Conservation (phyloP, 108 stramenopile genomes). For the Pseudonitzschia pungens region DNA sequence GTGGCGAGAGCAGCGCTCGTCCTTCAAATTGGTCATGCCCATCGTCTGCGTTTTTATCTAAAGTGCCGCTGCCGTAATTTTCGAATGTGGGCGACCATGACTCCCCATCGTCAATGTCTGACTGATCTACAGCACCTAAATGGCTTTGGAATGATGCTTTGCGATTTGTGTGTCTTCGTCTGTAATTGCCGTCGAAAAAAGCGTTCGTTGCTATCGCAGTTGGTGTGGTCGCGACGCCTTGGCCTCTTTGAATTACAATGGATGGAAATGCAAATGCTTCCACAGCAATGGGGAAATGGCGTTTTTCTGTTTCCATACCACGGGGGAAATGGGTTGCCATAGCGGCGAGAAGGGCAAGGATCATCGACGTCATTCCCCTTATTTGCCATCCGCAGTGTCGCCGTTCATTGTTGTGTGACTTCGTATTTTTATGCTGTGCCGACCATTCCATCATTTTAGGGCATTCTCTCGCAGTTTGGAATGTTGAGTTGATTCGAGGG, state of each 20-base stretch:
- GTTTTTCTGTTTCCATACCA: neutral
- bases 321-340: neutral
- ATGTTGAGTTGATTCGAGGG: no score
- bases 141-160: neutral
- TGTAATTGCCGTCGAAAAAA: neutral
- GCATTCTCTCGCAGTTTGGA: no score
- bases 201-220: neutral
- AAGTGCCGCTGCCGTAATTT: neutral
- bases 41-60: neutral
- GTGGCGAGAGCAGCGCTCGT: slow-evolving; percentile 18
- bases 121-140: neutral
- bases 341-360: neutral
- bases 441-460: neutral
- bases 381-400: neutral
- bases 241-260: neutral
- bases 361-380: neutral
- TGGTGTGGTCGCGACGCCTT: neutral
- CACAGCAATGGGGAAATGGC: neutral
- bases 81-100: neutral
- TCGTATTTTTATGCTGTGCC: neutral
- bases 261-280: neutral
- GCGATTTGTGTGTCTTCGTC: neutral
- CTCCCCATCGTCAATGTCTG: neutral
- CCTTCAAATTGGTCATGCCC: neutral
- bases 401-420: neutral